phyloP scores from a whole-genome alignment of 768 basidiomycete genomes.

The Xerocomus spinulosus region DNA sequence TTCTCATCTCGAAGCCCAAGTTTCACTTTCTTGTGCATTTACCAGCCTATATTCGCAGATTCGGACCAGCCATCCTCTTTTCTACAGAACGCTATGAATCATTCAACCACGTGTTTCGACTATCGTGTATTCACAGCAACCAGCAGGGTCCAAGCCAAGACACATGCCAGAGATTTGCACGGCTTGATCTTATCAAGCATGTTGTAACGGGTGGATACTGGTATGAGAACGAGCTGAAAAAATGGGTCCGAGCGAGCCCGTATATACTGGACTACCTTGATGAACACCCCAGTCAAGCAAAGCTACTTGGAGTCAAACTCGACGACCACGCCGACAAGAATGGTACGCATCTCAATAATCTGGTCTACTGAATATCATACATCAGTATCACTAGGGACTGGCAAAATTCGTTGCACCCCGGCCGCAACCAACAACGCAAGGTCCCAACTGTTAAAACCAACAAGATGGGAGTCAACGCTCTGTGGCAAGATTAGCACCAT shows the following conservation, averaged over 20 bases:
- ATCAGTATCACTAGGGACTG: no score
- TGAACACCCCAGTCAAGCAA: not conserved
- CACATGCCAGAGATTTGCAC: slow-evolving; percentile 5
- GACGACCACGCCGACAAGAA: not conserved
- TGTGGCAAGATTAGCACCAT: no score
- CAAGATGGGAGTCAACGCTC: no score
- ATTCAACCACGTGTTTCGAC: slow-evolving; percentile 25
- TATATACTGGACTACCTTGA: not conserved
- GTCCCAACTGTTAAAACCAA: no score
- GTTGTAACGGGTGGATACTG: slow-evolving; percentile 9
- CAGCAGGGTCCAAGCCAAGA: slow-evolving; percentile 22
- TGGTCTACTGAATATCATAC: no score
- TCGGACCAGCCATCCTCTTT: slow-evolving; percentile 1
- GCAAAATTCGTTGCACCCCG: no score
- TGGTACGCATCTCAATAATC: no score
- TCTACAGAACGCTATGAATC: slow-evolving; percentile 29
- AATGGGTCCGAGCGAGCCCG: not conserved
- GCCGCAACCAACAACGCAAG: no score
- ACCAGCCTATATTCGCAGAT: not conserved
- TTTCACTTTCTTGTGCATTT: slow-evolving; percentile 23
- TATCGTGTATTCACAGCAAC: slow-evolving; percentile 26
- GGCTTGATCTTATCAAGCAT: slow-evolving; percentile 8
- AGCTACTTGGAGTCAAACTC: not conserved
- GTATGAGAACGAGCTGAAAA: not conserved
- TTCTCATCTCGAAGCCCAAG: slow-evolving; percentile 26